Percentiles rank a stretch among this genome's conserved stretches.
Evolutionary conservation across 176 grass and related monocot species (phyloP).

Genomic region (Thinopyrum elongatum): DNA sequence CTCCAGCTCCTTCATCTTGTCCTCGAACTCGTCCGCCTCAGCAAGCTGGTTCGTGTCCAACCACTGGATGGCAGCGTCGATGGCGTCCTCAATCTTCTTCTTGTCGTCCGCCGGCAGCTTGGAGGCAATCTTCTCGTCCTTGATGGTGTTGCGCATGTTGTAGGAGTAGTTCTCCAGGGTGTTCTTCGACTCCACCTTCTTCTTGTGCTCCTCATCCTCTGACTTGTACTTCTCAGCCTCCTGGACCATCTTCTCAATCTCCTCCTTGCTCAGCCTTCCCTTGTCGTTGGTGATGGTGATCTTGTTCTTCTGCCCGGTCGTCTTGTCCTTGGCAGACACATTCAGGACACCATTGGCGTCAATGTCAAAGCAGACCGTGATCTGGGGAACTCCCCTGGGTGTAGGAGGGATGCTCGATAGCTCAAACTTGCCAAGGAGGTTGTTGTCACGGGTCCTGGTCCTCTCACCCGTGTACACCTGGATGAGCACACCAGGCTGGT

Average conservation of each 20-base stretch:
- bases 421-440: constrained; percentile 57
- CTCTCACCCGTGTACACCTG: constrained; percentile 66
- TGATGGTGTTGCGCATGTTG: constrained; percentile 86
- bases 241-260: constrained; percentile 74
- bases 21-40: constrained; percentile 59
- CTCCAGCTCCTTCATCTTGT: constrained; percentile 72
- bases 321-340: constrained; percentile 56
- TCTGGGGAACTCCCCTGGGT: constrained; percentile 50
- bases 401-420: constrained; percentile 53
- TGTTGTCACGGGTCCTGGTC: constrained; percentile 61
- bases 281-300: constrained; percentile 73
- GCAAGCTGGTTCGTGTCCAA: constrained; percentile 52
- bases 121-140: constrained; percentile 55
- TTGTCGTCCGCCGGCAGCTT: constrained; percentile 29
- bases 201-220: constrained; percentile 65
- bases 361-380: constrained; percentile 61
- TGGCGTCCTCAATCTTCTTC: constrained; percentile 65
- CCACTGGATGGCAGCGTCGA: constrained; percentile 51
- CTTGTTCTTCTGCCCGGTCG: constrained; percentile 64
- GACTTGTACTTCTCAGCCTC: constrained; percentile 64
- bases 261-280: constrained; percentile 56
- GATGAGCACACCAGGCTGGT: constrained; percentile 55
- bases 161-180: constrained; percentile 62
- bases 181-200: constrained; percentile 64
- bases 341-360: constrained; percentile 60